phyloP scores from a whole-genome alignment of 257 asterid genomes.

The Rehmannia glutinosa region DNA sequence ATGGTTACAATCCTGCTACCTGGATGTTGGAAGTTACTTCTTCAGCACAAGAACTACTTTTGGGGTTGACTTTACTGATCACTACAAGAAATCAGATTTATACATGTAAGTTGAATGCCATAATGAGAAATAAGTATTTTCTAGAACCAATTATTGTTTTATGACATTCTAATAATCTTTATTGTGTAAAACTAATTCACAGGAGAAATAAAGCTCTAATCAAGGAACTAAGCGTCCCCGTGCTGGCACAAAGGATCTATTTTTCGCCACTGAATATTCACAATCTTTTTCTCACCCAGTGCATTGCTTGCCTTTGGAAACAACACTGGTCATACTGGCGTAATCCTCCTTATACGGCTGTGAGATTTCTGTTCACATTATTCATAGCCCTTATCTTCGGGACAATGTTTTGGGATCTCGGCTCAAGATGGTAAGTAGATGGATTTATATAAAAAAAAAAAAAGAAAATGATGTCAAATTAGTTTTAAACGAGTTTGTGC shows the following conservation, averaged over 20 bases:
- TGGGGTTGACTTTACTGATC: conserved; percentile 49
- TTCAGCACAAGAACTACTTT: conserved; percentile 37
- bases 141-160: not conserved
- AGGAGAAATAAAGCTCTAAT: conserved; percentile 70
- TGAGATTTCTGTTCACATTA: conserved; percentile 57
- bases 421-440: conserved; percentile 55
- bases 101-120: conserved; percentile 29
- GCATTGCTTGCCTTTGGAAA: conserved; percentile 85
- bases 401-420: conserved; percentile 79
- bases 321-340: conserved; percentile 88
- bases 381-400: conserved; percentile 60
- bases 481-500: no score
- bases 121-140: not conserved
- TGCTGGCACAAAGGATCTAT: conserved; percentile 58
- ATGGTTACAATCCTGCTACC: conserved; percentile 64
- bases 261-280: conserved; percentile 50
- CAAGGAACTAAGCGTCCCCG: conserved; percentile 58
- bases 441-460: not conserved
- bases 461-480: not conserved
- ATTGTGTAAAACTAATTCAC: conserved; percentile 1
- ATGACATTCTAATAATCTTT: not conserved
- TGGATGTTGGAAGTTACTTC: conserved; percentile 67
- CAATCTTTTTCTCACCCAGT: conserved; percentile 59
- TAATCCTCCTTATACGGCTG: conserved; percentile 69
- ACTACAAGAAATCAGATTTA: conserved; percentile 44